Base-by-base conservation (phyloP, 2,329 filamentous ascomycete species). In the Talaromyces sp. region DNA sequence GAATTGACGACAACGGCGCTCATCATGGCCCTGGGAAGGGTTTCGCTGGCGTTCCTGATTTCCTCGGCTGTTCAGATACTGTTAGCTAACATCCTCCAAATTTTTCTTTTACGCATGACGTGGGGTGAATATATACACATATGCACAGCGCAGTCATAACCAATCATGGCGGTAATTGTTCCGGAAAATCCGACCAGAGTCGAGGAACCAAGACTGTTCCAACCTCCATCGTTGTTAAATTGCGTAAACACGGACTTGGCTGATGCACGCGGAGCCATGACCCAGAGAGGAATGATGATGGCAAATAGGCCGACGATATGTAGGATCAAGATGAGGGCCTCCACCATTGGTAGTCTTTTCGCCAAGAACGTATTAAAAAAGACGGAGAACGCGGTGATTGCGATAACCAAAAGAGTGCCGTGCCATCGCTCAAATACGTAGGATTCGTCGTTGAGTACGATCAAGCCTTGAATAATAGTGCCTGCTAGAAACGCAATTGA, bases 11-110 rank as follows among this genome's bases (percentile, higher is more conserved):
- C 65, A 0, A 86, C 75, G 2, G 79, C 80, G 2, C 76, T 73
- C 52, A 87, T 79, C 66, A 87, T 82, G 0, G 83, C 81, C 4
- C 77, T 77, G 0, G 85, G 85, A 0, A 87, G 78, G 0, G 81
- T 81, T 1, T 78, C 72, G 1, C 83, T 79, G 0, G 85, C 81
- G 66, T 86, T 74, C 62, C 75, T 75, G 52, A 80, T 75, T 63
- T 80, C 78, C 63, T 80, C 78, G 6, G 75, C 78, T 79, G 62
- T 58, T 50, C 24, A 45, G 31, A 9, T 35, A 54, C 14, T 6
- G 33, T 71, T 62, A 69, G 63, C 57, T 19, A n/a, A 19, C 24
- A 3, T 19, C 16, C 13, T 52, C 33, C 27, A 7, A 13, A 24
- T 49, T 11, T n/a, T 33, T 33, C 4, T 33, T 14, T 31, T 11